Percentiles rank a stretch among this genome's conserved stretches.
Conservation (phyloP, 2,329 filamentous ascomycete genomes). For the Madurella mycetomatis region DNA sequence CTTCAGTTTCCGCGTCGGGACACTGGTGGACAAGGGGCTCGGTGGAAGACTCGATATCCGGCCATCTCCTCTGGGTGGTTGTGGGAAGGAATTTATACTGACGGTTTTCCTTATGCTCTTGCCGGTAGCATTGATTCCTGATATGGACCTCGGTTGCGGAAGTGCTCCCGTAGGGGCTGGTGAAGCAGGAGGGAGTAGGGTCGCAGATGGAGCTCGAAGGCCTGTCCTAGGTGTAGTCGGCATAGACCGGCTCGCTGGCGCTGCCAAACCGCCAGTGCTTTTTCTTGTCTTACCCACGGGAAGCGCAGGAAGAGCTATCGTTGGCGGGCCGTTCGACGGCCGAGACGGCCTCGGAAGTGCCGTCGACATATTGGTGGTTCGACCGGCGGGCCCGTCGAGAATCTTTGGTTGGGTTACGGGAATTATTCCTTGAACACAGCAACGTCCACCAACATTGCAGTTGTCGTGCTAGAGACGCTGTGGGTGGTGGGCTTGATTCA, state of each 20-base stretch:
- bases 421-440: neutral
- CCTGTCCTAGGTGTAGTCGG: conserved; percentile 52
- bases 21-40: conserved; percentile 54
- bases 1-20: conserved; percentile 50
- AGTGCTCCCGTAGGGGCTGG: conserved; percentile 51
- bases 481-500: neutral
- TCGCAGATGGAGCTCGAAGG: conserved; percentile 56
- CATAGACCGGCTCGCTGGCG: conserved; percentile 37
- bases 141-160: conserved; percentile 52
- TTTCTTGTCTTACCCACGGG: conserved; percentile 70
- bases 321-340: conserved; percentile 66
- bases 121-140: conserved; percentile 54
- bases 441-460: conserved; percentile 20
- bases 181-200: conserved; percentile 48
- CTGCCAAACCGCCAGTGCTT: conserved; percentile 50
- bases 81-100: conserved; percentile 90
- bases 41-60: conserved; percentile 58
- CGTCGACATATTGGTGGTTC: conserved; percentile 46
- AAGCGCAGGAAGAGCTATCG: conserved; percentile 67
- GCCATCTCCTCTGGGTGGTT: conserved; percentile 69
- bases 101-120: conserved; percentile 79
- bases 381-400: neutral
- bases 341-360: conserved; percentile 63
- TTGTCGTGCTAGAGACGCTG: neutral
- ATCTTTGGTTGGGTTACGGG: too few species aligned